Evolutionary conservation across 495 filamentous ascomycete species (phyloP).

Genomic region (Thozetella sp.): DNA sequence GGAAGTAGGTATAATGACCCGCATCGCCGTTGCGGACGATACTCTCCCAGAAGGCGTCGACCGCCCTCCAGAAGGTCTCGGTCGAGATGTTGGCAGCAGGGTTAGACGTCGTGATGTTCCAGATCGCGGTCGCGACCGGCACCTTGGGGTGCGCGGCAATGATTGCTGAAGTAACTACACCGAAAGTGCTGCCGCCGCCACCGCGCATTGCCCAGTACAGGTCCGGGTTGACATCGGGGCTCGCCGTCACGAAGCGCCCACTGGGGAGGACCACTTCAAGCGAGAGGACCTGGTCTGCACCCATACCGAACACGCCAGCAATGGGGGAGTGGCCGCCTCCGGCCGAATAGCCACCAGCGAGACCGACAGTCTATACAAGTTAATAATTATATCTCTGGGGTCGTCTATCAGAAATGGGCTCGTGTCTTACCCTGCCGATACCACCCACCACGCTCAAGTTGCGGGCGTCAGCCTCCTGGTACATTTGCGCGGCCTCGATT

Average conservation of each 20-base stretch:
- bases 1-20: constrained; percentile 54
- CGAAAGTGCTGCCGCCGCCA: constrained; percentile 51
- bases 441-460: constrained; percentile 55
- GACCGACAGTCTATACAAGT: constrained; percentile 22
- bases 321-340: constrained; percentile 47
- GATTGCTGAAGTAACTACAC: constrained; percentile 52
- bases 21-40: constrained; percentile 42
- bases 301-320: constrained; percentile 40
- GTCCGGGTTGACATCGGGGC: constrained; percentile 38
- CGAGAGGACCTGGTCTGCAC: constrained; percentile 46
- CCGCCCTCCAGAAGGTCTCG: constrained; percentile 50
- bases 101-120: constrained; percentile 42
- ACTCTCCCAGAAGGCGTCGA: constrained; percentile 45
- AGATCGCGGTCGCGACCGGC: constrained; percentile 26
- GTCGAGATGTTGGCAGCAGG: constrained; percentile 29
- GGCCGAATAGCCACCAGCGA: constrained; percentile 40
- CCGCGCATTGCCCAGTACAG: constrained; percentile 58
- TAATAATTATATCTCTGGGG: constrained; percentile 7
- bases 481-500: constrained; percentile 52
- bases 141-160: constrained; percentile 45
- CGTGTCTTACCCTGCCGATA: constrained; percentile 25
- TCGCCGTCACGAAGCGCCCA: constrained; percentile 41
- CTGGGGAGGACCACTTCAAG: constrained; percentile 46
- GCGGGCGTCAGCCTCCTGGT: constrained; percentile 41
- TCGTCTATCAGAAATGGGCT: neutral